Conservation (phyloP, 345 rosid genomes). For the Euphorbia lathyris region DNA sequence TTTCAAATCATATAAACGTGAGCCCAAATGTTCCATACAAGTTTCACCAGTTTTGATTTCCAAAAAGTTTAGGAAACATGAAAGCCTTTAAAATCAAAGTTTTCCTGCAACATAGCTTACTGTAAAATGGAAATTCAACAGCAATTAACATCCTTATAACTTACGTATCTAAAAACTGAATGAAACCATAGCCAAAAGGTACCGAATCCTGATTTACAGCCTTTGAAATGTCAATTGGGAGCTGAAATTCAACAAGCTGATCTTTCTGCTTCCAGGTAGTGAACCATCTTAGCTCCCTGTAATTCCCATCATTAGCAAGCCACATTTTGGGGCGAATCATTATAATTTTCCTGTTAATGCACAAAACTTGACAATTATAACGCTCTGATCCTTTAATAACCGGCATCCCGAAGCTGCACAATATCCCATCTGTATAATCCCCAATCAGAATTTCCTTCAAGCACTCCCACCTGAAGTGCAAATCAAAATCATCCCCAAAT, state of each 20-base stretch:
- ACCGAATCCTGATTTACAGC: slow-evolving; percentile 70
- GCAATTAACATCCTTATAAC: not conserved
- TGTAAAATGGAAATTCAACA: not conserved
- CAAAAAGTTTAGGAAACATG: no score
- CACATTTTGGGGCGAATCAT: slow-evolving; percentile 96
- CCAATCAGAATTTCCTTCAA: slow-evolving; percentile 75
- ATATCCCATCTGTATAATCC: slow-evolving; percentile 78
- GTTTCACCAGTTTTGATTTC: no score
- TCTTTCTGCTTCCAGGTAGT: slow-evolving; percentile 85
- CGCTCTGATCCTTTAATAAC: slow-evolving; percentile 87
- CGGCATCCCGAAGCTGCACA: slow-evolving; percentile 97
- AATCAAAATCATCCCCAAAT: not conserved
- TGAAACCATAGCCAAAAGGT: slow-evolving; percentile 90
- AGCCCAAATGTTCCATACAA: no score
- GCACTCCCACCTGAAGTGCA: slow-evolving; percentile 76
- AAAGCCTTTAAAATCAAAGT: no score
- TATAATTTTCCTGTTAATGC: slow-evolving; percentile 69
- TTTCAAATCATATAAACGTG: no score
- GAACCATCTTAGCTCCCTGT: slow-evolving; percentile 95
- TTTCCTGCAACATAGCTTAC: no score
- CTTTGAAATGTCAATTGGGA: slow-evolving; percentile 65
- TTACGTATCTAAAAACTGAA: slow-evolving; percentile 91
- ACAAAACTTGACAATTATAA: slow-evolving; percentile 88
- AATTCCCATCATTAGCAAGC: slow-evolving; percentile 98
- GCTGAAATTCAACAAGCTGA: slow-evolving; percentile 73